Evolutionary conservation across 1,284 basidiomycete genomes (phyloP).

Genomic region (Fereydounia khargensis): DNA sequence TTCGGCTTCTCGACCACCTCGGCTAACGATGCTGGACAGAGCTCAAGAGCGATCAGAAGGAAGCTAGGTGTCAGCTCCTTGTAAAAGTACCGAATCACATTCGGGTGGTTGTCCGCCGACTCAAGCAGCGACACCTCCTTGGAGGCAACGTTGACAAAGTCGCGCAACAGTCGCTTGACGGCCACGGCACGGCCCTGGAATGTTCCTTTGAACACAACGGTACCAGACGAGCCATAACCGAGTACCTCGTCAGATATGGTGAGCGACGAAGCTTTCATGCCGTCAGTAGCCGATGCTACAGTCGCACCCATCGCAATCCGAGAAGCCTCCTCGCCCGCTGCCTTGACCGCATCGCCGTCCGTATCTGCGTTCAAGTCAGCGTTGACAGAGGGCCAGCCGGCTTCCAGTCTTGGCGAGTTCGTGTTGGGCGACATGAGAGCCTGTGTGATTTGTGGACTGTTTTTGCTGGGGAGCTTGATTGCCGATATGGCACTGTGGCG

Average conservation of each 20-base stretch:
- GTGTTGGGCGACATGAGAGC: slow-evolving; percentile 29
- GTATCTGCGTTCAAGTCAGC: no score
- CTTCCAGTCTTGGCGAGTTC: slow-evolving; percentile 18
- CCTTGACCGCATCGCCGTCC: slow-evolving; percentile 10
- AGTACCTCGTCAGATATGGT: slow-evolving; percentile 52
- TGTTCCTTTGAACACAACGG: slow-evolving; percentile 88
- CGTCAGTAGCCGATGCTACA: slow-evolving; percentile 10
- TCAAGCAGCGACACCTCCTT: slow-evolving; percentile 93
- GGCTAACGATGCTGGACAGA: slow-evolving; percentile 90
- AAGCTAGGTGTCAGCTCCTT: slow-evolving; percentile 78
- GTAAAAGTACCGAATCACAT: slow-evolving; percentile 95
- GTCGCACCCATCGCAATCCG: slow-evolving; percentile 26
- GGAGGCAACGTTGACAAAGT: slow-evolving; percentile 90
- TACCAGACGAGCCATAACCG: slow-evolving; percentile 90
- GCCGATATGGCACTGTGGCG: no score
- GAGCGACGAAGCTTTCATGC: slow-evolving; percentile 32
- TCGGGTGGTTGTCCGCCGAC: slow-evolving; percentile 88
- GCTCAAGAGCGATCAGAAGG: slow-evolving; percentile 93
- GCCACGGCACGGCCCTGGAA: slow-evolving; percentile 94
- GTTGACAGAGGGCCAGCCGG: slow-evolving; percentile 21
- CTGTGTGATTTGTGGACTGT: slow-evolving; percentile 30
- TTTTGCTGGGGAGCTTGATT: no score
- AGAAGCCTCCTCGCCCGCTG: slow-evolving; percentile 19
- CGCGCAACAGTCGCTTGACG: slow-evolving; percentile 89
- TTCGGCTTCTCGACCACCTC: slow-evolving; percentile 74